These are phyloP conservation scores for Saksenaea oblongispora DNA, from an alignment of 371 early-diverging fungal genomes.

Conservation along the genomic window DNA sequence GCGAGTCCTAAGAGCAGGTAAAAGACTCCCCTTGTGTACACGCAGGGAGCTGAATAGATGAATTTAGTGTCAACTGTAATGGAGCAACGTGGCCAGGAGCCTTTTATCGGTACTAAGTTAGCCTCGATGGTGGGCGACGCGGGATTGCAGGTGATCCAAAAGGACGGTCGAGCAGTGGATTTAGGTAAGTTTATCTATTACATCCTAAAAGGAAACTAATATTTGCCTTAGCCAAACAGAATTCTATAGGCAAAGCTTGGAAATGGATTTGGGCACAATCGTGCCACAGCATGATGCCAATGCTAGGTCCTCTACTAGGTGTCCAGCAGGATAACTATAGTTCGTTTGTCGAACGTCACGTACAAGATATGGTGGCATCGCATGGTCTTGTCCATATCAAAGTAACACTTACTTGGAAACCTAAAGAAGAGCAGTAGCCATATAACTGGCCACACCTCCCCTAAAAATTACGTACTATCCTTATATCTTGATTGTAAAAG, in stretches of 20 bases:
- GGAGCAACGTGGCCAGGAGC: conserved; percentile 38
- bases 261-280: neutral
- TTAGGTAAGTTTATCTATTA: neutral
- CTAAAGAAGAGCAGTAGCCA: neutral
- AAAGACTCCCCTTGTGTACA: neutral
- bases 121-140: conserved; percentile 1
- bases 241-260: neutral
- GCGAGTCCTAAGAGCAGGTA: neutral
- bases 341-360: neutral
- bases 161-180: neutral
- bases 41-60: neutral
- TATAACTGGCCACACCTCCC: too few relatives aligned
- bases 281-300: neutral
- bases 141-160: neutral
- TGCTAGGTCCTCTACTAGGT: neutral
- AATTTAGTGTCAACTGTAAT: conserved; percentile 7
- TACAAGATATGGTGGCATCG: neutral
- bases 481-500: too few relatives aligned
- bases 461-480: too few relatives aligned
- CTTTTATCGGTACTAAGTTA: conserved; percentile 34
- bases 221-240: neutral
- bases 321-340: neutral
- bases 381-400: conserved; percentile 1
- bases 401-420: neutral
- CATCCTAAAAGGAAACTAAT: neutral